Conservation (phyloP, 495 filamentous ascomycete genomes). For the Penicillium samsonianum region DNA sequence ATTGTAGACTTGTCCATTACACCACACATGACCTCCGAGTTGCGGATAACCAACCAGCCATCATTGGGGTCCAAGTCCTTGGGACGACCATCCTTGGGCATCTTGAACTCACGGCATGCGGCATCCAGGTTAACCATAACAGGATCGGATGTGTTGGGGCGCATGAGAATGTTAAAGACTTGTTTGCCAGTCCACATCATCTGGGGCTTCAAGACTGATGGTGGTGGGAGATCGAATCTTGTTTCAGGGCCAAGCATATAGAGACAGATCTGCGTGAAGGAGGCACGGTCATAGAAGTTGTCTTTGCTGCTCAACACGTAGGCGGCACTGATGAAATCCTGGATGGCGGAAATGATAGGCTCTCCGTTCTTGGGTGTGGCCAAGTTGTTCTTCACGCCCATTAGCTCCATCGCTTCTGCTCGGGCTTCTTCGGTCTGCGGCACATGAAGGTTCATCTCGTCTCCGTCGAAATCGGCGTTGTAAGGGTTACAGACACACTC, state of each 20-base stretch:
- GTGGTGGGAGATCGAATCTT: constrained; percentile 82
- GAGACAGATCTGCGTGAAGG: constrained; percentile 84
- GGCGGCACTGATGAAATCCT: constrained; percentile 96
- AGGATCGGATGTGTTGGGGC: constrained; percentile 75
- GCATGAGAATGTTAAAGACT: constrained; percentile 93
- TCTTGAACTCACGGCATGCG: constrained; percentile 79
- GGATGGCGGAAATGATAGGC: constrained; percentile 96
- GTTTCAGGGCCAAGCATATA: constrained; percentile 88
- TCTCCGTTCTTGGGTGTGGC: constrained; percentile 96
- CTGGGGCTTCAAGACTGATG: constrained; percentile 80
- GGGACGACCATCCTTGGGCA: constrained; percentile 48
- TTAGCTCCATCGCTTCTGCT: constrained; percentile 90
- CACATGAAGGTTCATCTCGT: constrained; percentile 99
- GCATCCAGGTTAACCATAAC: constrained; percentile 92
- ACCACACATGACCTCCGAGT: constrained; percentile 97
- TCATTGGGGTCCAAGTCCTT: constrained; percentile 82
- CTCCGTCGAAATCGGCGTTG: constrained; percentile 98
- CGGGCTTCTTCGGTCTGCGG: constrained; percentile 97
- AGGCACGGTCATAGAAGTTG: constrained; percentile 81
- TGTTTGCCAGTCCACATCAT: constrained; percentile 97
- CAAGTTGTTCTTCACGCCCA: constrained; percentile 97
- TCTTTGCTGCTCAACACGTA: constrained; percentile 93
- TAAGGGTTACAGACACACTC: constrained; percentile 98
- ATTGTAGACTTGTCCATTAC: constrained; percentile 97
- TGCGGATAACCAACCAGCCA: constrained; percentile 85